These are phyloP conservation scores for Ganoderma lingzhi DNA, from an alignment of 1,284 basidiomycete species.

Conservation along the genomic window DNA sequence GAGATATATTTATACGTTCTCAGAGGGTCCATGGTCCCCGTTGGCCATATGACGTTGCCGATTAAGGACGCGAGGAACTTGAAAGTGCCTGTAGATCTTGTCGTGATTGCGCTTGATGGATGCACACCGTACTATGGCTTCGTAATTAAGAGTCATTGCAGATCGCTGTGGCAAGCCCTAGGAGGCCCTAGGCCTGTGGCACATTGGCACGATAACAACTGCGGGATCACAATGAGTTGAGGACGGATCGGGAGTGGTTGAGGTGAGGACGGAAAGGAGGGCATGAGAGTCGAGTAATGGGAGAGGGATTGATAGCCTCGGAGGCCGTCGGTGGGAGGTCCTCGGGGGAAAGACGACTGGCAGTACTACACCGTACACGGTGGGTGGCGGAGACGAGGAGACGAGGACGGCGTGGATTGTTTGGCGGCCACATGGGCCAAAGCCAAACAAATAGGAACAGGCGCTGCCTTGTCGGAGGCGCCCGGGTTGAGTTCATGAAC, in stretches of 20 bases:
- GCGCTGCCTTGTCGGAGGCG: constrained; percentile 15
- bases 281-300: background rate
- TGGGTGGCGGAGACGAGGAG: background rate
- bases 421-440: constrained; percentile 26
- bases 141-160: constrained; percentile 14
- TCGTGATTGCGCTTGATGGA: constrained; percentile 31
- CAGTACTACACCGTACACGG: background rate
- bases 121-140: background rate
- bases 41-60: constrained; percentile 9
- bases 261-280: background rate
- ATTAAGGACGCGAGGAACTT: constrained; percentile 4
- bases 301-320: background rate
- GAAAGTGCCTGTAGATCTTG: constrained; percentile 32
- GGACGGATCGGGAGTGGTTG: background rate
- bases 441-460: constrained; percentile 33
- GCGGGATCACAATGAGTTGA: background rate
- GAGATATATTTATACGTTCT: background rate
- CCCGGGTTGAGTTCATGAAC: constrained; percentile 29
- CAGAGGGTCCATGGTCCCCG: background rate
- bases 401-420: constrained; percentile 10
- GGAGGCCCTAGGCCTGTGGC: background rate
- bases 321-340: background rate
- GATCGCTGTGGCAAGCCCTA: constrained; percentile 21
- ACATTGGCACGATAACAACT: background rate
- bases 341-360: too few relatives aligned